A percentile compares a stretch with the other conserved stretches of the same genome.
Evolutionary conservation across 768 basidiomycete genomes (phyloP).

Genomic region (Calocybe indica): DNA sequence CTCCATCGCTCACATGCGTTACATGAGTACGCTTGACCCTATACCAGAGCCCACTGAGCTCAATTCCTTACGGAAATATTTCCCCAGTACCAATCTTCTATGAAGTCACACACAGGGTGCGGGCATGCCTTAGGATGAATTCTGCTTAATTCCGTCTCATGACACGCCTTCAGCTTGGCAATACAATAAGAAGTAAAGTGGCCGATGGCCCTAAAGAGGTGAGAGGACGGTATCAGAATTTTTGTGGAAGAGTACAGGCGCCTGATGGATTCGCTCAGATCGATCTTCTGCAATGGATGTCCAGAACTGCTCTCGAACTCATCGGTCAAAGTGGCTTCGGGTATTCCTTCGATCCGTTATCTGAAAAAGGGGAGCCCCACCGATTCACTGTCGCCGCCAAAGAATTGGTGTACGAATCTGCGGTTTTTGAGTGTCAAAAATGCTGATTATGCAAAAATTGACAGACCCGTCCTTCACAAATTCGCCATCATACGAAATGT

Average conservation of each 20-base stretch:
- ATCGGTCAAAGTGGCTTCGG: slow-evolving; percentile 14
- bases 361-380: slow-evolving; percentile 8
- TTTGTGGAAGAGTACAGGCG: too few species aligned
- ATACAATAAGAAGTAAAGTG: slow-evolving; percentile 2
- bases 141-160: neutral
- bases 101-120: slow-evolving; percentile 13
- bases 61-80: slow-evolving; percentile 13
- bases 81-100: slow-evolving; percentile 10
- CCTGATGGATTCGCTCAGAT: slow-evolving; percentile 4
- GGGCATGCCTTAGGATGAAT: neutral
- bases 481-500: slow-evolving; percentile 6
- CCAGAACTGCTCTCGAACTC: slow-evolving; percentile 13
- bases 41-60: slow-evolving; percentile 1
- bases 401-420: slow-evolving; percentile 1
- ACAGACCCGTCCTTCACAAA: slow-evolving; percentile 5
- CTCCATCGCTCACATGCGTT: slow-evolving; percentile 16
- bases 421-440: neutral
- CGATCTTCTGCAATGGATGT: slow-evolving; percentile 15
- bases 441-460: neutral
- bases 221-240: too few species aligned
- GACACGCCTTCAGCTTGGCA: neutral
- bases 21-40: slow-evolving; percentile 9
- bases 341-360: slow-evolving; percentile 11
- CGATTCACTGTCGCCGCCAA: slow-evolving; percentile 10
- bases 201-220: slow-evolving; percentile 9